A percentile compares a stretch with the other conserved stretches of the same genome.
phyloP scores from a whole-genome alignment of 108 stramenopile species.

The Hondaea fermentalgiana region DNA sequence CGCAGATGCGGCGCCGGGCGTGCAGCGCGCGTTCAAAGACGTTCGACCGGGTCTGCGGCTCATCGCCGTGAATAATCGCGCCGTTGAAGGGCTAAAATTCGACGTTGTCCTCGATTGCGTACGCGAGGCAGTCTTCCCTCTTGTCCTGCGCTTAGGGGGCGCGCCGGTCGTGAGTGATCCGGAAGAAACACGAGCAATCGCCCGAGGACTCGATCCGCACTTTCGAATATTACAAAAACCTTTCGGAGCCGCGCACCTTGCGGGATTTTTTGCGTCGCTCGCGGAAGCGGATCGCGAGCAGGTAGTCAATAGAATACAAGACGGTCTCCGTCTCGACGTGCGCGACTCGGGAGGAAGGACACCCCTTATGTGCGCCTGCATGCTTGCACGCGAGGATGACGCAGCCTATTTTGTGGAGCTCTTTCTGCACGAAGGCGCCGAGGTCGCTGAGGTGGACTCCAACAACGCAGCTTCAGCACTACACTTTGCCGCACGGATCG shows the following conservation, averaged over 20 bases:
- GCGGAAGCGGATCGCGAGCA: background rate
- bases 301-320: background rate
- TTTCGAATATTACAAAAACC: background rate
- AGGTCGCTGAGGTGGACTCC: background rate
- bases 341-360: background rate
- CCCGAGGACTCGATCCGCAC: background rate
- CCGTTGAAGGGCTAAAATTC: background rate
- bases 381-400: background rate
- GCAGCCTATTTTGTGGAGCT: background rate
- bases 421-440: background rate
- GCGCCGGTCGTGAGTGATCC: background rate
- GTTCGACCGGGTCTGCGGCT: background rate
- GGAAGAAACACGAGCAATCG: background rate
- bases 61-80: background rate
- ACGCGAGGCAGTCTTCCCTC: background rate
- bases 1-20: background rate
- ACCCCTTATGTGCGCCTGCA: background rate
- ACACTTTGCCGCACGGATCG: background rate
- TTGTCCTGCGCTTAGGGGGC: background rate
- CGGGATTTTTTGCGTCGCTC: background rate
- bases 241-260: background rate
- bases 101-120: background rate
- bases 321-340: background rate
- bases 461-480: background rate
- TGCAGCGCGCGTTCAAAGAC: background rate